These are phyloP conservation scores for Trifolium pratense DNA, from an alignment of 306 rosid genomes.

Conservation along the genomic window DNA sequence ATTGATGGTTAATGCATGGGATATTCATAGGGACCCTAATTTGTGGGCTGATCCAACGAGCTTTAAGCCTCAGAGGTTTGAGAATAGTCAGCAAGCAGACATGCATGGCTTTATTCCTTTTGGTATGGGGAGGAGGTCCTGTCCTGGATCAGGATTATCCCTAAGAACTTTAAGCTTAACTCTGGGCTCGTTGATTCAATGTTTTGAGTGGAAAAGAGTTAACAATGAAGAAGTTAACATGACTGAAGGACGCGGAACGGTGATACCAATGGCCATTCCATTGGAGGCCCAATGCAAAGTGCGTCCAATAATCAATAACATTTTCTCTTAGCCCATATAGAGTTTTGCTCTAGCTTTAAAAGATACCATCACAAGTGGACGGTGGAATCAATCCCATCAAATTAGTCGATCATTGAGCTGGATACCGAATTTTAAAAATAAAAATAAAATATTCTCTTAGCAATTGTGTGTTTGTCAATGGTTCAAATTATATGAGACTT, in stretches of 20 bases:
- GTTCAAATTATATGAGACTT: neutral
- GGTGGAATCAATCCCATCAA: too few relatives aligned
- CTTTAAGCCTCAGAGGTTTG: conserved; percentile 61
- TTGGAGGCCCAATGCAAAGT: conserved; percentile 59
- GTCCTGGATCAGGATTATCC: conserved; percentile 58
- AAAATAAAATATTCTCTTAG: conserved; percentile 10
- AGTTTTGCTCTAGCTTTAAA: too few relatives aligned
- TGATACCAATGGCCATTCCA: conserved; percentile 52
- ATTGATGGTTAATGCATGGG: conserved; percentile 64
- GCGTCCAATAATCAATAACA: conserved; percentile 43
- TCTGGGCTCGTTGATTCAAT: conserved; percentile 54
- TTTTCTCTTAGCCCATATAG: conserved; percentile 3
- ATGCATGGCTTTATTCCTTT: conserved; percentile 46
- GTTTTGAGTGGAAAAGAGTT: conserved; percentile 66
- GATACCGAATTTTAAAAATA: too few relatives aligned
- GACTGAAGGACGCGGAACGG: conserved; percentile 46
- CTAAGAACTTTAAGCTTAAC: conserved; percentile 48
- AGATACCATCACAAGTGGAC: too few relatives aligned
- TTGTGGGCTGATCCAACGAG: conserved; percentile 50
- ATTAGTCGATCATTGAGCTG: too few relatives aligned
- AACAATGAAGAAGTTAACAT: conserved; percentile 43
- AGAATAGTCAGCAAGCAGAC: neutral
- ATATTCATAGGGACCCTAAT: conserved; percentile 58
- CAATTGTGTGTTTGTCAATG: neutral
- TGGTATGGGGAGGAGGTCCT: conserved; percentile 62